These are phyloP conservation scores for Ceratobasidium sp. DNA, from an alignment of 1,284 basidiomycete genomes.

Conservation along the genomic window DNA sequence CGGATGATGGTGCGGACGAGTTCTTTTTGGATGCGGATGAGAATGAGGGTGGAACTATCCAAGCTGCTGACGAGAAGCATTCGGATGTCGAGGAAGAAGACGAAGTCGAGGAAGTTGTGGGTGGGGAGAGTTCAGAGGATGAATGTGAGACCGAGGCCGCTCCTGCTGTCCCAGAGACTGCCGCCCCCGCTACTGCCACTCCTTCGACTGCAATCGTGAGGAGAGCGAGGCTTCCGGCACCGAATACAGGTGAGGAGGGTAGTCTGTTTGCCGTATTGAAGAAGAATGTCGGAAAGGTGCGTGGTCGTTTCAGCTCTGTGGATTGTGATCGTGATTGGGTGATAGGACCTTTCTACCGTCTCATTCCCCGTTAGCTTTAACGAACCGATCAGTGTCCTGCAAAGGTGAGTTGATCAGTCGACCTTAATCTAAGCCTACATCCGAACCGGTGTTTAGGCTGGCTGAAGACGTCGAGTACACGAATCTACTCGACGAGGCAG, in stretches of 20 bases:
- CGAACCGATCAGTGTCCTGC: slow-evolving; percentile 81
- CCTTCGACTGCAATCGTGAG: slow-evolving; percentile 51
- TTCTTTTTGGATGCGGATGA: slow-evolving; percentile 41
- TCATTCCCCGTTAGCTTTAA: slow-evolving; percentile 87
- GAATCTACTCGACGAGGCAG: slow-evolving; percentile 69
- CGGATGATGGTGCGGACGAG: slow-evolving; percentile 43
- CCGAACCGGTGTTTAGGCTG: slow-evolving; percentile 44
- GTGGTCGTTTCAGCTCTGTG: slow-evolving; percentile 22
- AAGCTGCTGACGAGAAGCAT: not conserved
- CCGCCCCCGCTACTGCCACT: too few species aligned
- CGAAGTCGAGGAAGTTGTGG: slow-evolving; percentile 46
- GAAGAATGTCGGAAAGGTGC: slow-evolving; percentile 89
- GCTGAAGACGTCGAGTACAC: slow-evolving; percentile 85
- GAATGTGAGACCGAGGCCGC: slow-evolving; percentile 45
- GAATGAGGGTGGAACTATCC: slow-evolving; percentile 1
- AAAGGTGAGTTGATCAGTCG: slow-evolving; percentile 55
- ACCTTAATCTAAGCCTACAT: slow-evolving; percentile 47
- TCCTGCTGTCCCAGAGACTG: slow-evolving; percentile 47
- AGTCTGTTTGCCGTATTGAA: slow-evolving; percentile 85
- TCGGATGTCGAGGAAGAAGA: slow-evolving; percentile 44
- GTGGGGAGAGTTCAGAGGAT: slow-evolving; percentile 45
- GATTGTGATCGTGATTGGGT: not conserved
- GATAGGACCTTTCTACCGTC: slow-evolving; percentile 81
- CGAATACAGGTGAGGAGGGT: slow-evolving; percentile 73
- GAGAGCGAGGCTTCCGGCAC: slow-evolving; percentile 66